Evolutionary conservation across 1,139 yeast species (phyloP).

Genomic region (Williopsis jadinii): DNA sequence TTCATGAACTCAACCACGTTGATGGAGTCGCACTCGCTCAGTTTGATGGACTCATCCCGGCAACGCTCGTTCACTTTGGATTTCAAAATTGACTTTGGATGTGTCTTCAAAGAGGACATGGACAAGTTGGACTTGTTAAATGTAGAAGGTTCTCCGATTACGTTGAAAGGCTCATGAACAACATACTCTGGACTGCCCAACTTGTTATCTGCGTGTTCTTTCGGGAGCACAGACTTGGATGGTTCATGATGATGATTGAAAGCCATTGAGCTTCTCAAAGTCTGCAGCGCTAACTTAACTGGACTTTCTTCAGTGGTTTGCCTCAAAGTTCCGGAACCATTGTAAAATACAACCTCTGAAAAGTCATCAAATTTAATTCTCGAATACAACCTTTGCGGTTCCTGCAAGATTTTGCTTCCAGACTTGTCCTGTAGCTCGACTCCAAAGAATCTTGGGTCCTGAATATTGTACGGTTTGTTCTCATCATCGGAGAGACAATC

Average conservation of each 20-base stretch:
- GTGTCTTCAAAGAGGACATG: too few relatives aligned
- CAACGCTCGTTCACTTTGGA: slow-evolving; percentile 24
- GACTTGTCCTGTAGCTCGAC: background rate
- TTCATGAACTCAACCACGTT: slow-evolving; percentile 26
- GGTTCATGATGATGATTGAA: too few relatives aligned
- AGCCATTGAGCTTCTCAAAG: too few relatives aligned
- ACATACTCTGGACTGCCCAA: background rate
- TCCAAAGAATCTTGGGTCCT: slow-evolving; percentile 7
- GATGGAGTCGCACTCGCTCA: slow-evolving; percentile 25
- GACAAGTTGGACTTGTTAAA: too few relatives aligned
- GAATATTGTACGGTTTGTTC: slow-evolving; percentile 11
- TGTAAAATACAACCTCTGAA: slow-evolving; percentile 18
- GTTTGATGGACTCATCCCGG: slow-evolving; percentile 25
- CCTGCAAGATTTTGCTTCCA: too few relatives aligned
- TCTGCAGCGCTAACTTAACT: too few relatives aligned
- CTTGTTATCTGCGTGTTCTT: background rate
- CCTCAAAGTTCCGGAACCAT: slow-evolving; percentile 8
- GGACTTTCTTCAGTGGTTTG: too few relatives aligned
- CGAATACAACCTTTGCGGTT: background rate
- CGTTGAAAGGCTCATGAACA: too few relatives aligned
- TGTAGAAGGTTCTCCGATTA: too few relatives aligned
- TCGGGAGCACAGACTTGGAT: too few relatives aligned
- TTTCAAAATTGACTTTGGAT: slow-evolving; percentile 24
- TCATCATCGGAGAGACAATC: slow-evolving; percentile 8
- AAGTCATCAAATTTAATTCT: slow-evolving; percentile 14